phyloP scores from a whole-genome alignment of 805 yeast genomes.

The Starmera pachycereana region DNA sequence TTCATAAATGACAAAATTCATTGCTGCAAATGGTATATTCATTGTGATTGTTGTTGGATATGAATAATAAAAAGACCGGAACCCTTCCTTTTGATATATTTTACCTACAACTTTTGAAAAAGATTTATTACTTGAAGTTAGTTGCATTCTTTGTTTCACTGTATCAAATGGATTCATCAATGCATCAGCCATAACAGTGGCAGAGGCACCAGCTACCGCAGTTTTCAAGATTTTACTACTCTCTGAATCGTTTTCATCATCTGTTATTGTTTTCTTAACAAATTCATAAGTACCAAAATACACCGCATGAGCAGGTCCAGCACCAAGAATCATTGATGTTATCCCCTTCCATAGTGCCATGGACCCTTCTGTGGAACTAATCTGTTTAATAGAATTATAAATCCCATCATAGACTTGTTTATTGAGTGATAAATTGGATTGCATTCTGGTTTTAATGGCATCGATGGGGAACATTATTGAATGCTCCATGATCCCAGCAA shows the following conservation, averaged over 20 bases:
- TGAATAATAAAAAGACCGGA: conserved; percentile 78
- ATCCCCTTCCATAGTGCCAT: conserved; percentile 89
- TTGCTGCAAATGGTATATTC: conserved; percentile 91
- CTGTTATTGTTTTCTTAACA: conserved; percentile 31
- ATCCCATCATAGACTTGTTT: conserved; percentile 30
- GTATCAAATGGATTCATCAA: conserved; percentile 97
- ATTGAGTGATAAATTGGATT: conserved; percentile 20
- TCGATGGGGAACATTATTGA: conserved; percentile 95
- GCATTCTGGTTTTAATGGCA: conserved; percentile 95
- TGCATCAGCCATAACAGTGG: conserved; percentile 90
- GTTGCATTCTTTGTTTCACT: conserved; percentile 90
- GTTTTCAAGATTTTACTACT: conserved; percentile 68
- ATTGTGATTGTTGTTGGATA: conserved; percentile 90
- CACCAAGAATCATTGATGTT: conserved; percentile 84
- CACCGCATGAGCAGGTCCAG: conserved; percentile 99
- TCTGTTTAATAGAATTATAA: conserved; percentile 57
- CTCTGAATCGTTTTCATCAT: conserved; percentile 22
- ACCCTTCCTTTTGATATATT: conserved; percentile 53
- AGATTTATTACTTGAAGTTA: conserved; percentile 18
- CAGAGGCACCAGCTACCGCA: conserved; percentile 81
- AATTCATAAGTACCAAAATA: conserved; percentile 91
- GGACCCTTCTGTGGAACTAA: conserved; percentile 84
- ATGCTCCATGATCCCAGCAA: conserved; percentile 99
- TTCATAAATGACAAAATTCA: conserved; percentile 90
- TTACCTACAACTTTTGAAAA: conserved; percentile 29